These are phyloP conservation scores for Dipteronia sinensis DNA, from an alignment of 345 rosid genomes.

Conservation along the genomic window DNA sequence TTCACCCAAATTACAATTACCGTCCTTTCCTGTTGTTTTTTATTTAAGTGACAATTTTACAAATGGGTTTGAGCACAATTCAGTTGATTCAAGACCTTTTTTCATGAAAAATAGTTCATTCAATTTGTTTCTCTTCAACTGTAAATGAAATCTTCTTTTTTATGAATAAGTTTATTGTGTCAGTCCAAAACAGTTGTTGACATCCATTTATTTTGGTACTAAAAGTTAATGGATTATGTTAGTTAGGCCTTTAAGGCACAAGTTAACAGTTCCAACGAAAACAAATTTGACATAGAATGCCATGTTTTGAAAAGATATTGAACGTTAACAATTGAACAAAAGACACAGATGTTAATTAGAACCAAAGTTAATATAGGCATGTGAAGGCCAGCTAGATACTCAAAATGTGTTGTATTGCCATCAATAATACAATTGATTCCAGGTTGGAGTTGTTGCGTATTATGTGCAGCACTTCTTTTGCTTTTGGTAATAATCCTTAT, in stretches of 20 bases:
- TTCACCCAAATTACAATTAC: slow-evolving; percentile 3
- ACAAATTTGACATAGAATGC: neutral
- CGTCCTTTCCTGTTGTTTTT: neutral
- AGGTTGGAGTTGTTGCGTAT: neutral
- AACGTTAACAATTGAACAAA: neutral
- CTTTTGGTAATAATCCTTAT: slow-evolving; percentile 20
- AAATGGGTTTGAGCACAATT: neutral
- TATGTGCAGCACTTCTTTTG: neutral
- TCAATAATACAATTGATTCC: neutral
- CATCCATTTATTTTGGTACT: neutral
- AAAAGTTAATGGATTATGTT: neutral
- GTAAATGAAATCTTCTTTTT: too few species aligned
- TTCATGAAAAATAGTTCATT: neutral
- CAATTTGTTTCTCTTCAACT: too few species aligned
- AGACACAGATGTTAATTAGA: neutral
- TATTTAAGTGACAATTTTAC: neutral
- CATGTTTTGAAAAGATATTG: neutral
- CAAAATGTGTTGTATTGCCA: neutral
- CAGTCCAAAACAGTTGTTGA: neutral
- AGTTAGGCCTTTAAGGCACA: neutral
- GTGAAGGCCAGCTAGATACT: neutral
- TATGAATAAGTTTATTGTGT: neutral
- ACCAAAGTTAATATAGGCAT: neutral
- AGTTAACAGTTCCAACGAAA: neutral
- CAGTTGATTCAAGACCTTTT: neutral